Evolutionary conservation across 2,329 filamentous ascomycete species (phyloP).

Genomic region (Zarea fungicola): DNA sequence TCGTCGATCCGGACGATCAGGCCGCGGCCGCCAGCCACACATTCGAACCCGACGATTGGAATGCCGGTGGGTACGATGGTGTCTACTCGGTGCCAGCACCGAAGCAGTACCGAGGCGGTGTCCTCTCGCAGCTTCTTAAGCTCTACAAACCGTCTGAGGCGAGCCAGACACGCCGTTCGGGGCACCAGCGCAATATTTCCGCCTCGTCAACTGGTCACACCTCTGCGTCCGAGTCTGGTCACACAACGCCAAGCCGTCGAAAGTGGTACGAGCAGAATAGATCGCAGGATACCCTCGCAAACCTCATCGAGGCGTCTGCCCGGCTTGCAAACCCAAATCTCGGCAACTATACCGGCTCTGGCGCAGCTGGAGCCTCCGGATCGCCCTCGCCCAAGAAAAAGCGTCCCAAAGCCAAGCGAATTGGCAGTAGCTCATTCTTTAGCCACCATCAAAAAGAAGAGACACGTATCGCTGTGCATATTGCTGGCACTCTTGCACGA

Average conservation of each 20-base stretch:
- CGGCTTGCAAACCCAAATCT: conserved; percentile 33
- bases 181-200: conserved; percentile 19
- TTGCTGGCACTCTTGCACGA: conserved; percentile 64
- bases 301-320: conserved; percentile 42
- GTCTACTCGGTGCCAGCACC: conserved; percentile 37
- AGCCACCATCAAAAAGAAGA: conserved; percentile 38
- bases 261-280: conserved; percentile 47
- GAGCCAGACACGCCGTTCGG: conserved; percentile 11
- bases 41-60: conserved; percentile 27
- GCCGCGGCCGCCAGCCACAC: conserved; percentile 7
- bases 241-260: conserved; percentile 36
- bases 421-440: conserved; percentile 31
- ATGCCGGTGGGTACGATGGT: conserved; percentile 36
- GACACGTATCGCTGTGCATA: conserved; percentile 43
- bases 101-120: conserved; percentile 38
- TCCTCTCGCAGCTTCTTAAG: conserved; percentile 41
- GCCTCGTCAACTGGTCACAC: conserved; percentile 6
- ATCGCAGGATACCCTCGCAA: conserved; percentile 42
- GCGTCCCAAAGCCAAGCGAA: conserved; percentile 24
- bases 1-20: conserved; percentile 15
- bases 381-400: conserved; percentile 22
- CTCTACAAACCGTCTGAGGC: conserved; percentile 37
- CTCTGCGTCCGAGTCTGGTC: conserved; percentile 27
- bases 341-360: conserved; percentile 16
- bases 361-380: conserved; percentile 13